phyloP scores from a whole-genome alignment of 352 stramenopile genomes.

The Pythium angustatum region DNA sequence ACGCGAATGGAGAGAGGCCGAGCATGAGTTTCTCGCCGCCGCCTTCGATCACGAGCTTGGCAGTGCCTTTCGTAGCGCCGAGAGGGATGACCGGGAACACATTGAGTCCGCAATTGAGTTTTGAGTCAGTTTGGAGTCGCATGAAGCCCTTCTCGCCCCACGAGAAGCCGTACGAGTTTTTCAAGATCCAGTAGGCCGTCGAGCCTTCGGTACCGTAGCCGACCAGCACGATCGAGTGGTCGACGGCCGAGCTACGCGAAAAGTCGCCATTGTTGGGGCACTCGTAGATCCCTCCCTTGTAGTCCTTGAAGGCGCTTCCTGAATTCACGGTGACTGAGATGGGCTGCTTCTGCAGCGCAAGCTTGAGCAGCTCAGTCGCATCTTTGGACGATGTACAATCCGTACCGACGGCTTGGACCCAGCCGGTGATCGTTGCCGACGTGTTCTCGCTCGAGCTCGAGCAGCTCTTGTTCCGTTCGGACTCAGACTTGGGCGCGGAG shows the following conservation, averaged over 20 bases:
- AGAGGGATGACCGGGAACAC: constrained; percentile 71
- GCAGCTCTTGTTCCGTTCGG: constrained; percentile 41
- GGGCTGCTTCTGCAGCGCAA: constrained; percentile 65
- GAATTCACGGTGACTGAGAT: constrained; percentile 82
- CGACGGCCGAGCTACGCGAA: constrained; percentile 47
- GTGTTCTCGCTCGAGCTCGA: constrained; percentile 35
- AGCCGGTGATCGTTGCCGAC: constrained; percentile 64
- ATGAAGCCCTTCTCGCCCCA: constrained; percentile 78
- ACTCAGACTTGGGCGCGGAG: constrained; percentile 16
- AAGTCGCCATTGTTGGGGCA: constrained; percentile 77
- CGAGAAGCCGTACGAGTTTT: constrained; percentile 77
- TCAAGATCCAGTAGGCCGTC: constrained; percentile 76
- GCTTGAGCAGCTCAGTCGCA: constrained; percentile 57
- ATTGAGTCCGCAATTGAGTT: constrained; percentile 80
- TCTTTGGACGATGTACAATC: constrained; percentile 43
- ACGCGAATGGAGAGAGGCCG: constrained; percentile 33
- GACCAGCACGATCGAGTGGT: constrained; percentile 77
- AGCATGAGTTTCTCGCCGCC: constrained; percentile 44
- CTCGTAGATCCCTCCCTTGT: constrained; percentile 72
- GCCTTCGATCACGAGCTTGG: constrained; percentile 50
- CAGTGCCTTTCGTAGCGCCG: constrained; percentile 46
- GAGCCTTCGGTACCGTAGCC: constrained; percentile 55
- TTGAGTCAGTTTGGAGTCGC: constrained; percentile 59
- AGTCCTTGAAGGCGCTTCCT: constrained; percentile 67
- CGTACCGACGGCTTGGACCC: constrained; percentile 63